Percentiles rank a stretch among this genome's conserved stretches.
phyloP scores from a whole-genome alignment of 208 protist species.

The Acanthamoeba rhysodes region DNA sequence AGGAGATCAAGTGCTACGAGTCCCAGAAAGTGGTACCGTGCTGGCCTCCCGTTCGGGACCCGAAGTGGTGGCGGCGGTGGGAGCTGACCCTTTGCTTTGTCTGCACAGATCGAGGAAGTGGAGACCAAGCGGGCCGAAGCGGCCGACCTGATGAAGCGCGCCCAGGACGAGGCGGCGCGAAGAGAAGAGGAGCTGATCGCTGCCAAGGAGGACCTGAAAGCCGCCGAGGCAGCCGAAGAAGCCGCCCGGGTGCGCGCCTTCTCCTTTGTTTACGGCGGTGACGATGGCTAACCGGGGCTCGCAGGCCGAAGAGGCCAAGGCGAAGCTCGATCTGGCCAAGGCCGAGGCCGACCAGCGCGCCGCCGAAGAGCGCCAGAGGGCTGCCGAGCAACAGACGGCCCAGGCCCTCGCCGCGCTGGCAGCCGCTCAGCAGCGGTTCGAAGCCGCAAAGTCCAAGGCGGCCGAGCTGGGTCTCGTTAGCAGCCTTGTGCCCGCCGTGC shows the following conservation, averaged over 20 bases:
- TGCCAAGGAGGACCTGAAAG: not conserved
- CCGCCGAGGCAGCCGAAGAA: not conserved
- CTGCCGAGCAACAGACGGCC: not conserved
- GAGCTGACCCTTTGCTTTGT: not conserved
- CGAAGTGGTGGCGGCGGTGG: not conserved
- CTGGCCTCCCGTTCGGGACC: no score
- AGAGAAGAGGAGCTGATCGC: not conserved
- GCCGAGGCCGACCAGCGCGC: not conserved
- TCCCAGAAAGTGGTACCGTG: not conserved
- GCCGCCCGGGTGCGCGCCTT: not conserved
- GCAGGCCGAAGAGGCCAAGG: not conserved
- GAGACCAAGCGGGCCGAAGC: not conserved
- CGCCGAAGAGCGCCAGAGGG: not conserved
- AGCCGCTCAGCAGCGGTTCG: not conserved
- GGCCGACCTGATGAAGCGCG: not conserved
- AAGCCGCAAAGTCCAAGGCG: not conserved
- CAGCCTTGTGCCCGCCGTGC: not conserved
- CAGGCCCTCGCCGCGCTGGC: not conserved
- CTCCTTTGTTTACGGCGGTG: not conserved
- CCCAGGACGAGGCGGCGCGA: not conserved
- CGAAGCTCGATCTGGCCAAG: not conserved
- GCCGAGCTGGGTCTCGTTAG: not conserved
- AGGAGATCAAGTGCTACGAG: not conserved
- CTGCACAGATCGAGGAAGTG: not conserved
- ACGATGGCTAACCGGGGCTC: not conserved